Percentiles rank a stretch among this genome's conserved stretches.
These are phyloP conservation scores for Colletotrichum gigasporum DNA, from an alignment of 2,329 filamentous ascomycete species.

Conservation along the genomic window DNA sequence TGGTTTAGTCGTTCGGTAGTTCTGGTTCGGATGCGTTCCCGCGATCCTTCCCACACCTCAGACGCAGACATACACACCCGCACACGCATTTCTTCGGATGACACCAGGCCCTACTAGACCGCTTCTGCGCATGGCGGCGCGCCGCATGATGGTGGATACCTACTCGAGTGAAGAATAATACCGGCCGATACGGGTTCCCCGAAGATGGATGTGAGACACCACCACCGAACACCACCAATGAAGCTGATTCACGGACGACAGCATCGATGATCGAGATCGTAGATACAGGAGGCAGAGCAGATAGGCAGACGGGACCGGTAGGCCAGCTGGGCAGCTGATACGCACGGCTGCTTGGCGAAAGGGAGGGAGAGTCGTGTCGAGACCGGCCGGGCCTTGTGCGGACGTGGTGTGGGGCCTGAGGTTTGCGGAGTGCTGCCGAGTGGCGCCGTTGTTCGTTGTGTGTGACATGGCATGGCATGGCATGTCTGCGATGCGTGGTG, in stretches of 20 bases:
- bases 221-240: too few species aligned
- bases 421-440: neutral
- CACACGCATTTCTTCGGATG: slow-evolving; percentile 6
- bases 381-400: neutral
- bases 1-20: slow-evolving; percentile 15
- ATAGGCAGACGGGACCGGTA: too few species aligned
- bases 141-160: neutral
- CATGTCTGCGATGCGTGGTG: slow-evolving; percentile 8
- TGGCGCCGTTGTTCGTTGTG: slow-evolving; percentile 13
- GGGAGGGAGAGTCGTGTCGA: neutral
- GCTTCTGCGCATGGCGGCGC: neutral
- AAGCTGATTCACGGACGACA: too few species aligned
- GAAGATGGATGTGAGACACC: too few species aligned
- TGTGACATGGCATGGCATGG: too few species aligned
- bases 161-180: too few species aligned
- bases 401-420: neutral
- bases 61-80: too few species aligned
- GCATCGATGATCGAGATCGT: too few species aligned
- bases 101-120: slow-evolving; percentile 7
- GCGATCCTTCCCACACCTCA: neutral
- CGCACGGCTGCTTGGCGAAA: neutral
- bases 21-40: slow-evolving; percentile 22
- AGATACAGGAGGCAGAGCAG: slow-evolving; percentile 9
- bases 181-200: too few species aligned
- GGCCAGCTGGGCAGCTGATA: neutral